These are phyloP conservation scores for Lachancea quebecensis DNA, from an alignment of 805 yeast species.

Conservation along the genomic window DNA sequence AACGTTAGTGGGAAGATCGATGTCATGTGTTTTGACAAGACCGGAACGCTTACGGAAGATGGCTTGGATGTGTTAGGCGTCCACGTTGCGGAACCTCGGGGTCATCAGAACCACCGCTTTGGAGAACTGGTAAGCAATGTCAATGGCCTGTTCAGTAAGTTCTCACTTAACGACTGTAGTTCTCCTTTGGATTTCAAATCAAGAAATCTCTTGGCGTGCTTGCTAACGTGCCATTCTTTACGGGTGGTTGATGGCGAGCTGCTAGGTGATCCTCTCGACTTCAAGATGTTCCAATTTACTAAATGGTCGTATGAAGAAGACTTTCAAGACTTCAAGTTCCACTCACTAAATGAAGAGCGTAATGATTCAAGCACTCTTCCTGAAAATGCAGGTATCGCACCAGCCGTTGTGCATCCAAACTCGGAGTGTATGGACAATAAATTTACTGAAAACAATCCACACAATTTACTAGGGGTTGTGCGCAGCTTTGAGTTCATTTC, in stretches of 20 bases:
- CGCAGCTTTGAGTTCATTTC: slow-evolving; percentile 77
- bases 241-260: slow-evolving; percentile 69
- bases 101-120: slow-evolving; percentile 18
- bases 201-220: slow-evolving; percentile 32
- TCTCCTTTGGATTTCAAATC: slow-evolving; percentile 26
- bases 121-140: slow-evolving; percentile 22
- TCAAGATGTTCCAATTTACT: slow-evolving; percentile 88
- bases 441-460: slow-evolving; percentile 32
- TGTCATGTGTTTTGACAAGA: slow-evolving; percentile 87
- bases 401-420: slow-evolving; percentile 44
- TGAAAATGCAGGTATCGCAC: slow-evolving; percentile 39
- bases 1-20: slow-evolving; percentile 95
- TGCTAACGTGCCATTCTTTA: slow-evolving; percentile 76
- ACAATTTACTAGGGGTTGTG: slow-evolving; percentile 39
- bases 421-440: slow-evolving; percentile 24
- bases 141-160: slow-evolving; percentile 22
- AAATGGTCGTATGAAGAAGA: slow-evolving; percentile 72
- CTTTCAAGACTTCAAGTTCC: slow-evolving; percentile 35
- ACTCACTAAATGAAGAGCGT: slow-evolving; percentile 34
- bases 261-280: slow-evolving; percentile 91
- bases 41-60: slow-evolving; percentile 96
- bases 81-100: slow-evolving; percentile 30
- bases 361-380: slow-evolving; percentile 36
- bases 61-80: slow-evolving; percentile 82
- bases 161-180: slow-evolving; percentile 26